Evolutionary conservation across 208 protist species (phyloP), one percentile per base, ranked within the genome.

Genomic region (Leishmania aethiopica): DNA sequence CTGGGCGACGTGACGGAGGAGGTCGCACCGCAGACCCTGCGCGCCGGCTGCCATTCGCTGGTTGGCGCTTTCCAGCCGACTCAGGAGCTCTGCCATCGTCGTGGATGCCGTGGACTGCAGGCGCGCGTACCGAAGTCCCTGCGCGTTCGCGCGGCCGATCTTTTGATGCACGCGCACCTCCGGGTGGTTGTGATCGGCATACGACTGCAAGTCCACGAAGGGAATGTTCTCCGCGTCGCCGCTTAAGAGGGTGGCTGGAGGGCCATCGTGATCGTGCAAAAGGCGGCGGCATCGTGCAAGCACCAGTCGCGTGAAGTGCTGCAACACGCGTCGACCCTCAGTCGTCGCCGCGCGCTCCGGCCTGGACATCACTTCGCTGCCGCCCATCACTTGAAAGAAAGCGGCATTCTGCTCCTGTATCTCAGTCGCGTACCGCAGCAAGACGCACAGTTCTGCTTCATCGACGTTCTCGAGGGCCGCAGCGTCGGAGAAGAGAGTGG

Each of bases 161-260:
- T 92, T 92, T 70, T 89, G 84, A 83, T 97, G 94, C 37, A 97
- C 84, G 22, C 91, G 83, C 47, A 91, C 89, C 15, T 83, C 78
- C 11, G 90, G 92, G 71, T 95, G 88, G 32, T 85, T 79, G 45
- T 84, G 77, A 66, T 97, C 94, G 1, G 91, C 75, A 60, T 91
- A 86, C 37, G 88, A 37, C 76, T 97, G 94, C 40, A 95, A 60
- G 22, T 92, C 89, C 15, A 96, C 82, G 8, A 97, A 62, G 0
- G 94, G 94, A 67, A 97, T 89, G 73, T 88, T 83, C 81, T 87
- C 90, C 15, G 85, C 91, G 71, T 97, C 94, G 6, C 88, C 88
- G 80, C 88, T 95, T 79, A 95, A 86, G 22, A 96, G 89, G 2
- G 88, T 86, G 0, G 85, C 85, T 13, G 86, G 84, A 40, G 86